These are phyloP conservation scores for Metarhizium guizhouense DNA, from an alignment of 2,329 filamentous ascomycete genomes.

Conservation along the genomic window DNA sequence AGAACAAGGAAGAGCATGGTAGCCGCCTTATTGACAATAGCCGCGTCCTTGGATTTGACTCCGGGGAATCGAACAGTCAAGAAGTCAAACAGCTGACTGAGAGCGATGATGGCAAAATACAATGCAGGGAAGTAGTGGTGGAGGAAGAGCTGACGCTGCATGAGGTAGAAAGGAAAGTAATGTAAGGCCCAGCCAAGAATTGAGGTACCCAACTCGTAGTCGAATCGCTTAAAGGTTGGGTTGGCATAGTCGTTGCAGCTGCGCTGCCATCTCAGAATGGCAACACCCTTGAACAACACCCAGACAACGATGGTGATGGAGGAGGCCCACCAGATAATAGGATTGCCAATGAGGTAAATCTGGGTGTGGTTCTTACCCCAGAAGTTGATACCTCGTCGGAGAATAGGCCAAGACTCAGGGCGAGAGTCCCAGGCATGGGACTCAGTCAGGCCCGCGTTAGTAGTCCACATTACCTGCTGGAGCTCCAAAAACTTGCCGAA, in stretches of 20 bases:
- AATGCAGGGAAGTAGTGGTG: constrained; percentile 98
- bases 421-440: constrained; percentile 98
- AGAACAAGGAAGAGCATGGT: constrained; percentile 66
- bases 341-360: constrained; percentile 94
- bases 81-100: constrained; percentile 88
- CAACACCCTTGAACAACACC: constrained; percentile 74
- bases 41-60: constrained; percentile 56
- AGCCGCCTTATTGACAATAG: constrained; percentile 64
- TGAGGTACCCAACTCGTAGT: constrained; percentile 87
- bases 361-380: constrained; percentile 93
- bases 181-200: constrained; percentile 95
- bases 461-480: constrained; percentile 97
- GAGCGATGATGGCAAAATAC: constrained; percentile 84
- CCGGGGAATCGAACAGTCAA: constrained; percentile 61
- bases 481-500: constrained; percentile 97
- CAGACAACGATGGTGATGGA: constrained; percentile 72
- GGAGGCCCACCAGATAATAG: constrained; percentile 87
- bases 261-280: constrained; percentile 88
- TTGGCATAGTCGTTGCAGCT: constrained; percentile 80
- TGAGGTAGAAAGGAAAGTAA: constrained; percentile 97
- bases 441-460: constrained; percentile 91
- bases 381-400: constrained; percentile 96
- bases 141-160: constrained; percentile 95
- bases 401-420: constrained; percentile 83
- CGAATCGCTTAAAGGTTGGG: constrained; percentile 85